Base-by-base conservation (phyloP, 2,329 filamentous ascomycete species). In the Tolypocladium pustulatum region DNA sequence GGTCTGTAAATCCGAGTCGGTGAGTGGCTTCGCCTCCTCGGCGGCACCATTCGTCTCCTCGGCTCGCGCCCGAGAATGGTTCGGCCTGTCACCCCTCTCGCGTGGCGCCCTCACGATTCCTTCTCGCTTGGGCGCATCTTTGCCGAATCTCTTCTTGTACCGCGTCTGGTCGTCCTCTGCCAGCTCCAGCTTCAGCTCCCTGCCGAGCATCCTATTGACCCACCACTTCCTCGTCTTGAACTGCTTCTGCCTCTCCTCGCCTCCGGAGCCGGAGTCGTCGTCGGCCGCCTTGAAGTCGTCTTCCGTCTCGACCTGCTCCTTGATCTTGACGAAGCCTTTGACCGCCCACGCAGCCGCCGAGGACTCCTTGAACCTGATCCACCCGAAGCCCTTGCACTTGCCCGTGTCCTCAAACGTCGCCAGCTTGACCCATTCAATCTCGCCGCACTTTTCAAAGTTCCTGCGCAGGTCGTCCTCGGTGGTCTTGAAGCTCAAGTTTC, bases 351-450 rank as follows among this genome's bases (percentile, higher is more conserved):
- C 83, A 0, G 91, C 91, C 0, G 88, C 83, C 59, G 89, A 85
- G 13, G 92, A 69, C 56, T 91, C 86, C 69, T 87, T 86, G 73
- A 97, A 99, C 61, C 90, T 90, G 61, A 99, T 85, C 92, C 94
- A 99, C 7, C 88, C 94, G 75, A 88, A 99, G 22, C 94, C 95
- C 76, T 97, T 97, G 78, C 94, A 99, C 76, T 97, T 99, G 51
- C 94, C 94, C 25, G 88, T 88, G 72, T 99, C 95, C 73, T 97
- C 90, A 69, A 99, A 99, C 0, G 92, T 96, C 3, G 94, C 94
- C 64, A 97, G 79, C 75, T 96, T 93, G 63, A 91, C 82, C 76
- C 89, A 89, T 57, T 87, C 84, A 61, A 97, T 84, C 62, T 87
- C 80, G 56, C 94, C 94, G 70, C 93, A 97, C 71, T 87, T 90